Evolutionary conservation across 78 protist species (phyloP).

Genomic region (Ministeria vibrans): DNA sequence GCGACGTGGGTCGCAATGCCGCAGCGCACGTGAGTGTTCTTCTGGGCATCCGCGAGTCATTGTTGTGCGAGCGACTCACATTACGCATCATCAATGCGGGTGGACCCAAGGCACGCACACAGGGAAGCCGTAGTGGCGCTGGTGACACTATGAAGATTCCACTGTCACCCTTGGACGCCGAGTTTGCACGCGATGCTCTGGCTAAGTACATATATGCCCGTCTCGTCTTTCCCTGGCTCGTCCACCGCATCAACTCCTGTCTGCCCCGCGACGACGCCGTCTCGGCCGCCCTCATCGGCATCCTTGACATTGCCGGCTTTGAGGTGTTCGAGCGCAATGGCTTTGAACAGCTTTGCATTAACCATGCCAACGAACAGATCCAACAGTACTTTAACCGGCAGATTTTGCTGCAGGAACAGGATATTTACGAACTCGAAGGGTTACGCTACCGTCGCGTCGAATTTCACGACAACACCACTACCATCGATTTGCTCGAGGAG

Average conservation of each 20-base stretch:
- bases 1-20: not conserved
- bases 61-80: too few species aligned
- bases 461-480: conserved; percentile 3
- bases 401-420: conserved; percentile 71
- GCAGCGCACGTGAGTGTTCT: not conserved
- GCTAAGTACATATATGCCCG: not conserved
- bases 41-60: too few species aligned
- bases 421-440: conserved; percentile 59
- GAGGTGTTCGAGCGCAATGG: conserved; percentile 72
- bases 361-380: conserved; percentile 77
- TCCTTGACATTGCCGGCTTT: conserved; percentile 92
- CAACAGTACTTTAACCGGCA: conserved; percentile 78
- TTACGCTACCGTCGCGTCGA: conserved; percentile 17
- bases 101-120: too few species aligned
- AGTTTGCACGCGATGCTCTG: not conserved
- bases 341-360: conserved; percentile 72
- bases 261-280: not conserved
- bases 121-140: too few species aligned
- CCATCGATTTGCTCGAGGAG: conserved; percentile 59
- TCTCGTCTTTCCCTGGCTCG: not conserved
- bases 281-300: conserved; percentile 41
- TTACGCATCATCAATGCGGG: too few species aligned
- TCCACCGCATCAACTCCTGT: not conserved
- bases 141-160: not conserved
- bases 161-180: not conserved